phyloP scores from a whole-genome alignment of 768 basidiomycete genomes.

The Boletales sp. region DNA sequence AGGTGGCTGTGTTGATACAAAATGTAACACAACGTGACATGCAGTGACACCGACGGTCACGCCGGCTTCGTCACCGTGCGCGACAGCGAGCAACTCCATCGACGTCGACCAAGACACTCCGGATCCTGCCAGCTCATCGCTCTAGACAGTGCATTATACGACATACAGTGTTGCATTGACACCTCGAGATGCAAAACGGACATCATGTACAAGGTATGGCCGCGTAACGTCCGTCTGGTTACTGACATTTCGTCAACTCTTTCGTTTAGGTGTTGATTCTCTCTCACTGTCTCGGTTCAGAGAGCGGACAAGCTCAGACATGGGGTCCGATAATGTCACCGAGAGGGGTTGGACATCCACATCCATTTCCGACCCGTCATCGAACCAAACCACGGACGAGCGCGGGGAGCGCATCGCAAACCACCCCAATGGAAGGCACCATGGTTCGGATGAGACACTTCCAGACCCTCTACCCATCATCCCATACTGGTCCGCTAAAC shows the following conservation, averaged over 20 bases:
- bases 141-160: not conserved
- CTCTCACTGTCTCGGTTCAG: constrained; percentile 14
- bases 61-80: constrained; percentile 3
- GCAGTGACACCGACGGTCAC: constrained; percentile 2
- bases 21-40: constrained; percentile 1
- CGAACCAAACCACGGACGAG: constrained; percentile 33
- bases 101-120: not conserved
- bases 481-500: constrained; percentile 84
- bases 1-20: constrained; percentile 15
- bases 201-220: constrained; percentile 20
- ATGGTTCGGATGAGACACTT: constrained; percentile 45
- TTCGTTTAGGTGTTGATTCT: constrained; percentile 17
- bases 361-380: constrained; percentile 49
- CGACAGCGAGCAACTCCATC: constrained; percentile 5
- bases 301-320: constrained; percentile 21
- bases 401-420: constrained; percentile 27
- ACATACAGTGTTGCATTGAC: too few species aligned
- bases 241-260: constrained; percentile 2
- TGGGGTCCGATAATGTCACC: constrained; percentile 53
- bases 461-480: constrained; percentile 55
- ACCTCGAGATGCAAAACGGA: constrained; percentile 29
- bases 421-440: constrained; percentile 33
- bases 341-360: constrained; percentile 48
- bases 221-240: not conserved
- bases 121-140: constrained; percentile 2